A percentile compares a stretch with the other conserved stretches of the same genome.
phyloP scores from a whole-genome alignment of 106 monocot species.

The Agapanthus africanus region DNA sequence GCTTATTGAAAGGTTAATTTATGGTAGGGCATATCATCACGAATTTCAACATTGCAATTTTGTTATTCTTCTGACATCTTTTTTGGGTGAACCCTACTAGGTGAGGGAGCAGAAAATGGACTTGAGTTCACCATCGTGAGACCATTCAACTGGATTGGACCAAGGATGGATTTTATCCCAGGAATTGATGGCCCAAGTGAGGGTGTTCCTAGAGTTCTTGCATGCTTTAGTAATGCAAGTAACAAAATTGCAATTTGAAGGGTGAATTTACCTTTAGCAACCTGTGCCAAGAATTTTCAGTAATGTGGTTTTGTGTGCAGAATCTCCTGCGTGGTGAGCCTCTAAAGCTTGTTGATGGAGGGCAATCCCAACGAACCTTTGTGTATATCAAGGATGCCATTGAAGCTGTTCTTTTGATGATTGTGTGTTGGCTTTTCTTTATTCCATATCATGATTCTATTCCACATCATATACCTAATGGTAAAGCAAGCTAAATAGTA shows the following conservation, averaged over 20 bases:
- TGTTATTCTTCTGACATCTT: neutral
- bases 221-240: constrained; percentile 72
- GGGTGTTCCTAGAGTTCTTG: constrained; percentile 71
- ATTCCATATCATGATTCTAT: too few relatives aligned
- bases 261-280: neutral
- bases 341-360: constrained; percentile 73
- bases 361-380: constrained; percentile 69
- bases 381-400: constrained; percentile 85
- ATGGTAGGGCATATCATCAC: constrained; percentile 28
- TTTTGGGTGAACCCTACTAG: constrained; percentile 14
- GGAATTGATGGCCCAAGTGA: constrained; percentile 82
- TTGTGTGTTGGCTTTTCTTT: constrained; percentile 20
- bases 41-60: neutral
- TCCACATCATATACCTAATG: too few relatives aligned
- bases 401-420: constrained; percentile 75
- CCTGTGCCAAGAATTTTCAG: neutral
- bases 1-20: constrained; percentile 66
- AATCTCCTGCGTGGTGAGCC: constrained; percentile 58
- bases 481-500: neutral
- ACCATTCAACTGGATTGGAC: constrained; percentile 83
- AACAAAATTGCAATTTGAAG: neutral
- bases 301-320: constrained; percentile 19
- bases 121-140: constrained; percentile 73
- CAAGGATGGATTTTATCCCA: constrained; percentile 82
- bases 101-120: constrained; percentile 75